phyloP scores from a whole-genome alignment of 768 basidiomycete genomes.

The Tricholoma matsutake region DNA sequence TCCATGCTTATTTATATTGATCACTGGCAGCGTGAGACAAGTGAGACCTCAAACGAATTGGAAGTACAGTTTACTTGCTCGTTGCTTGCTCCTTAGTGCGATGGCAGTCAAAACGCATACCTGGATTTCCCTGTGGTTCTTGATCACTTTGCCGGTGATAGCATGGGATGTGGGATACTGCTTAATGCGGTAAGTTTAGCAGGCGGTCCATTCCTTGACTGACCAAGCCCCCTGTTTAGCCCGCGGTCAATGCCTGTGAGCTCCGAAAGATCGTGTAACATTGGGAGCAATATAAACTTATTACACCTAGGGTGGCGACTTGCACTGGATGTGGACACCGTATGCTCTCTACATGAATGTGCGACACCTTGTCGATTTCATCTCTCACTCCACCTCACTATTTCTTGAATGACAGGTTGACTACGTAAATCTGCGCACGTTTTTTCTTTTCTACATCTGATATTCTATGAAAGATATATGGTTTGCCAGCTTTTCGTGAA shows the following conservation, averaged over 20 bases:
- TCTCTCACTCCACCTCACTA: conserved; percentile 17
- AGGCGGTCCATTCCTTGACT: background rate
- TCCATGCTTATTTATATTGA: no score
- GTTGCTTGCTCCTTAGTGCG: background rate
- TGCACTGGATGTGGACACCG: conserved; percentile 90
- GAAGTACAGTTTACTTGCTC: background rate
- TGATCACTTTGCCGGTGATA: conserved; percentile 60
- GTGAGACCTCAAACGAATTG: no score
- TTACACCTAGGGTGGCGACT: conserved; percentile 64
- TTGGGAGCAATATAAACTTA: background rate
- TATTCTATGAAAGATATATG: conserved; percentile 56
- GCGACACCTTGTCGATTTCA: conserved; percentile 21
- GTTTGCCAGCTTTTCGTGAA: conserved; percentile 56
- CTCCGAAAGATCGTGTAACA: background rate
- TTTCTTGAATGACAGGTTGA: conserved; percentile 25
- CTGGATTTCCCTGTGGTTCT: conserved; percentile 69
- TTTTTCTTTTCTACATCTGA: background rate
- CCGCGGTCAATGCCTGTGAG: conserved; percentile 74
- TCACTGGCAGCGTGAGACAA: no score
- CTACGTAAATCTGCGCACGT: conserved; percentile 24
- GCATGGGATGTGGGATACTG: conserved; percentile 83
- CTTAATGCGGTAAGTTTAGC: conserved; percentile 60
- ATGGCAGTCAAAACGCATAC: conserved; percentile 52
- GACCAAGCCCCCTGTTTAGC: conserved; percentile 32
- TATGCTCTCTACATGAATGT: conserved; percentile 78